Evolutionary conservation across 2,329 filamentous ascomycete genomes (phyloP), one percentile per base, ranked within the genome.

Genomic region (Calcarisporium arbuscula): DNA sequence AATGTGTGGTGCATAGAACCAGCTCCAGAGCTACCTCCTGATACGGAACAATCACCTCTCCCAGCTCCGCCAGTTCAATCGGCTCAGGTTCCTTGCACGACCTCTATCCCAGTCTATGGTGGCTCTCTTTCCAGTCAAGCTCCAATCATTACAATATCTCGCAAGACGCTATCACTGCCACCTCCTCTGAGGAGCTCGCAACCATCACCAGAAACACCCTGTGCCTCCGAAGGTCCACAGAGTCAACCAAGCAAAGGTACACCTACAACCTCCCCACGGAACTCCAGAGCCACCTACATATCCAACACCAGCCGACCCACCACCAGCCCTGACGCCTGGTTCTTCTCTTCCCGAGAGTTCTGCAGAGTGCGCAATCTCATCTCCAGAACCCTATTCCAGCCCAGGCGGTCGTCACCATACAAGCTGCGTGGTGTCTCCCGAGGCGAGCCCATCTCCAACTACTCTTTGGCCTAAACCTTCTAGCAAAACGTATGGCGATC

Each of bases 1-100:
- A 61, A 57, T 29, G 42, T 61, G 18, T 62, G 60, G 34, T 43
- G 43, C 11, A 44, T 46, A 22, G 42, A 41, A 14, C 34, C 45
- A 8, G 28, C 36, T 9, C 39, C 35, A 10, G 30, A 30, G 12
- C 26, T 44, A 15, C 35, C 35, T 2, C 39, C 44, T 19, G 14
- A 35, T 15, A 25, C 39, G 19, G 36, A 43, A 19, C 29, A 37
- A 23, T 34, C 9, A 25, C 34, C 34, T 23, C 42, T 23, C 8
- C 34, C 40, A 22, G 41, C 40, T 18, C 43, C 46, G 19, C 40
- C 41, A 31, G 30, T 20, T 9, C 32, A 36, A 21, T 42, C 36
- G 3, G 32, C 37, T 30, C 10, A 3, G 5, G 9, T 41, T 37
- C 10, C 23, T 37, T 3, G 28, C 30, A 15, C 18, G 22, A 6